Evolutionary conservation across 345 rosid genomes (phyloP).

Genomic region (Linum trigynum): DNA sequence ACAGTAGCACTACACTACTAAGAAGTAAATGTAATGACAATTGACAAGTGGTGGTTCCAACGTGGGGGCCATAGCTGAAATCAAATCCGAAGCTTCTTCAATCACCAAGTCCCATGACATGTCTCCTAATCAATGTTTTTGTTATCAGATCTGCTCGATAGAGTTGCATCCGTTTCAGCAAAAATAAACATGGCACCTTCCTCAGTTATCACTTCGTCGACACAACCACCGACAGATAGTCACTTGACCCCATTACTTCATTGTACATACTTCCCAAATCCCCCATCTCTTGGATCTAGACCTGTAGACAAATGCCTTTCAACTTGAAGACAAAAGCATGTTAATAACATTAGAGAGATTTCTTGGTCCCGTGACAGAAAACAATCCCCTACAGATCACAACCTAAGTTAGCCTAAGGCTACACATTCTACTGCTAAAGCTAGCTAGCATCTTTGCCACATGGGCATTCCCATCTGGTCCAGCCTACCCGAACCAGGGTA

Average conservation of each 20-base stretch:
- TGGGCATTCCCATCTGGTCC: conserved; percentile 80
- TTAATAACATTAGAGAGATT: too few species aligned
- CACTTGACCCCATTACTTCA: neutral
- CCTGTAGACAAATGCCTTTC: too few species aligned
- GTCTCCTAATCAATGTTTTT: neutral
- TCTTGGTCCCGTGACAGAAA: too few species aligned
- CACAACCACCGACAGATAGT: neutral
- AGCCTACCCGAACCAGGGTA: conserved; percentile 93
- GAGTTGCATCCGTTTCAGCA: neutral
- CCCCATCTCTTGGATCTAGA: neutral
- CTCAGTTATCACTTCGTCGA: too few species aligned
- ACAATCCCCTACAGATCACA: too few species aligned
- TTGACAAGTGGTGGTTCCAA: too few species aligned
- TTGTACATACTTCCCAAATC: neutral
- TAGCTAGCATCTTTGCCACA: conserved; percentile 10
- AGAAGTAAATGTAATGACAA: too few species aligned
- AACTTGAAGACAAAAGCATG: too few species aligned
- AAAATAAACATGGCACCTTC: neutral
- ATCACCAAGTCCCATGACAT: too few species aligned
- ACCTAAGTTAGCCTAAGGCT: conserved; percentile 13
- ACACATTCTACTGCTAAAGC: conserved; percentile 29
- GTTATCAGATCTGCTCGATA: neutral
- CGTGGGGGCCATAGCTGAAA: too few species aligned
- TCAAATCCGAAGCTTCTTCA: too few species aligned
- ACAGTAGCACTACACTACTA: too few species aligned